Percentiles rank a stretch among this genome's conserved stretches.
Evolutionary conservation across 352 stramenopile genomes (phyloP).

Genomic region (Globisporangium paddicum): DNA sequence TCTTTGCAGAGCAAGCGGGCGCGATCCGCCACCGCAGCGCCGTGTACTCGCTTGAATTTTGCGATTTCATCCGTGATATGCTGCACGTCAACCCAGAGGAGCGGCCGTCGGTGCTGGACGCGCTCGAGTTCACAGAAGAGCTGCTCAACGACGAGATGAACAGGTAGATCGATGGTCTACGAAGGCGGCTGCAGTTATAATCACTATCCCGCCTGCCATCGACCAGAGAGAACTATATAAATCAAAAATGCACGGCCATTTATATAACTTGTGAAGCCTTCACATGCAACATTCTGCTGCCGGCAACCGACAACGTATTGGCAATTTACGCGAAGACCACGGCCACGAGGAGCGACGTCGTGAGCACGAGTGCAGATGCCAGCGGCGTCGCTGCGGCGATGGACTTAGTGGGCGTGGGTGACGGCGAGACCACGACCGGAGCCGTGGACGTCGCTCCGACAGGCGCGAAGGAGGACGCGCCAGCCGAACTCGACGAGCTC

Average conservation of each 20-base stretch:
- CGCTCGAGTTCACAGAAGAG: constrained; percentile 79
- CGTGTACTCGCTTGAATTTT: constrained; percentile 76
- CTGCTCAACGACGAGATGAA: constrained; percentile 65
- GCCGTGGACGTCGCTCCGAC: constrained; percentile 26
- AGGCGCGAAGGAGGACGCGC: constrained; percentile 28
- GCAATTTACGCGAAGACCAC: constrained; percentile 12
- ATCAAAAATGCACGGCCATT: constrained; percentile 1
- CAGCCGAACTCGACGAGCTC: constrained; percentile 15
- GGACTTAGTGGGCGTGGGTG: constrained; percentile 15
- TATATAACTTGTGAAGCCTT: not conserved
- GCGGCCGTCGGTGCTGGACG: constrained; percentile 69
- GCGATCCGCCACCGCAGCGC: constrained; percentile 58
- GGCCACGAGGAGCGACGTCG: constrained; percentile 21
- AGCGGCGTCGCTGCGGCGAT: constrained; percentile 9
- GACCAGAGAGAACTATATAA: not conserved
- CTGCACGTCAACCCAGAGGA: constrained; percentile 80
- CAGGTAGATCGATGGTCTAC: constrained; percentile 22
- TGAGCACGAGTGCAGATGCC: constrained; percentile 19
- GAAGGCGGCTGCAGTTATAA: too few species aligned
- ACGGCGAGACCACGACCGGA: constrained; percentile 19
- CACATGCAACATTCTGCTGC: not conserved
- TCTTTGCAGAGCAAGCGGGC: constrained; percentile 46
- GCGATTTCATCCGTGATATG: constrained; percentile 87
- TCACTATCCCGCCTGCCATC: too few species aligned
- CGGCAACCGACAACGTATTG: not conserved